Evolutionary conservation across 1,284 basidiomycete genomes (phyloP).

Genomic region (Ustilago loliicola): DNA sequence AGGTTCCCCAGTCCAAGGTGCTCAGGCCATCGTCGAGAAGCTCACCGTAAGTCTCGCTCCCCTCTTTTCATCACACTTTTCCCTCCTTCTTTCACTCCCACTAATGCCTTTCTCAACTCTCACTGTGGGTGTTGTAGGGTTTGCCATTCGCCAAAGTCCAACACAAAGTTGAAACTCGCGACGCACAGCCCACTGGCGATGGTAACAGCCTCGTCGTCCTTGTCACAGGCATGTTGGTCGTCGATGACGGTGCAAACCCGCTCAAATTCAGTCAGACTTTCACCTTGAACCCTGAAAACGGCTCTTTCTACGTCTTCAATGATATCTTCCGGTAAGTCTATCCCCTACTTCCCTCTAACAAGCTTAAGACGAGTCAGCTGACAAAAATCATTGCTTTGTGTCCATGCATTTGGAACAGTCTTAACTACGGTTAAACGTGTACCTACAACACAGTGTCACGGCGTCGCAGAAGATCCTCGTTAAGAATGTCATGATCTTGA

Average conservation of each 20-base stretch:
- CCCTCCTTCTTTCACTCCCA: background rate
- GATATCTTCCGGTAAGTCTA: slow-evolving; percentile 64
- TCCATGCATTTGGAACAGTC: slow-evolving; percentile 21
- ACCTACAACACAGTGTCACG: background rate
- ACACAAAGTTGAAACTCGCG: slow-evolving; percentile 86
- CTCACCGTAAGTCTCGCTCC: slow-evolving; percentile 78
- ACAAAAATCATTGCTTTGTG: background rate
- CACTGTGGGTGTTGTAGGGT: slow-evolving; percentile 73
- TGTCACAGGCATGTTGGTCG: slow-evolving; percentile 84
- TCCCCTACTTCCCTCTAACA: background rate
- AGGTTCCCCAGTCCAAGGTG: slow-evolving; percentile 77
- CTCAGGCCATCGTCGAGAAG: slow-evolving; percentile 80
- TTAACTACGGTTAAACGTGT: slow-evolving; percentile 61
- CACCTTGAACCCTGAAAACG: slow-evolving; percentile 85
- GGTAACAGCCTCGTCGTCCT: slow-evolving; percentile 82
- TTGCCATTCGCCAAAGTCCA: slow-evolving; percentile 85
- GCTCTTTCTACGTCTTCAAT: slow-evolving; percentile 84
- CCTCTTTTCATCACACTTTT: background rate
- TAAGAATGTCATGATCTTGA: background rate
- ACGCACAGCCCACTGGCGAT: slow-evolving; percentile 86
- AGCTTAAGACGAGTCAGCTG: background rate
- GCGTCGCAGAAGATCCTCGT: background rate
- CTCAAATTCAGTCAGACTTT: slow-evolving; percentile 74
- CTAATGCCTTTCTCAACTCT: background rate
- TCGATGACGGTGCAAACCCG: slow-evolving; percentile 35